Percentiles rank a stretch among this genome's conserved stretches.
Evolutionary conservation across 2,329 filamentous ascomycete species (phyloP).

Genomic region (Chaetomium sp.): DNA sequence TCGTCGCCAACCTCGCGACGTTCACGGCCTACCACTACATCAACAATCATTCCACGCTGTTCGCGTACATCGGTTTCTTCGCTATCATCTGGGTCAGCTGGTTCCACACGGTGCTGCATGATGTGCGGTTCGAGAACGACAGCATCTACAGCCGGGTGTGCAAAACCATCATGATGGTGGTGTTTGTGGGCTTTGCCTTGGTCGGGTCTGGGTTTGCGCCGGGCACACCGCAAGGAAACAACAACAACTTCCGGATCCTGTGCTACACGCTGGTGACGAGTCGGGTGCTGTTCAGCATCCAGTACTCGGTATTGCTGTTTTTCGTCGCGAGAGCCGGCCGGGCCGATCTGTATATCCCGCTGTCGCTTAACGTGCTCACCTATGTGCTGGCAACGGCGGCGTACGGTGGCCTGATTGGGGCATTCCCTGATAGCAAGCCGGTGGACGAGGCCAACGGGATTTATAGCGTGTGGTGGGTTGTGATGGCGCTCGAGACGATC

Average conservation of each 20-base stretch:
- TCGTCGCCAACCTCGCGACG: slow-evolving; percentile 18
- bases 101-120: slow-evolving; percentile 18
- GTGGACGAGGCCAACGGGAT: slow-evolving; percentile 10
- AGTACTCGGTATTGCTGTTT: slow-evolving; percentile 13
- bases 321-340: slow-evolving; percentile 11
- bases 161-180: slow-evolving; percentile 15
- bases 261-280: slow-evolving; percentile 17
- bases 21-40: slow-evolving; percentile 19
- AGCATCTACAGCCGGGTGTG: slow-evolving; percentile 14
- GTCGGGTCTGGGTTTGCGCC: slow-evolving; percentile 16
- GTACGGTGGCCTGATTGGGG: slow-evolving; percentile 13
- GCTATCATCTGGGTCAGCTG: slow-evolving; percentile 19
- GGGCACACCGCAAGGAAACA: slow-evolving; percentile 15
- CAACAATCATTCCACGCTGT: slow-evolving; percentile 17
- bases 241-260: slow-evolving; percentile 17
- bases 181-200: slow-evolving; percentile 17
- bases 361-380: slow-evolving; percentile 11
- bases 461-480: slow-evolving; percentile 18
- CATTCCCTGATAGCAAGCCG: slow-evolving; percentile 7
- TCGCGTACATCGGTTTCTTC: slow-evolving; percentile 20
- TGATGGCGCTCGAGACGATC: slow-evolving; percentile 12
- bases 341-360: slow-evolving; percentile 14
- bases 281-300: slow-evolving; percentile 13
- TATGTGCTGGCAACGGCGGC: slow-evolving; percentile 11
- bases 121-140: slow-evolving; percentile 20